Evolutionary conservation across 2,329 filamentous ascomycete genomes (phyloP).

Genomic region (Onygenales sp.): DNA sequence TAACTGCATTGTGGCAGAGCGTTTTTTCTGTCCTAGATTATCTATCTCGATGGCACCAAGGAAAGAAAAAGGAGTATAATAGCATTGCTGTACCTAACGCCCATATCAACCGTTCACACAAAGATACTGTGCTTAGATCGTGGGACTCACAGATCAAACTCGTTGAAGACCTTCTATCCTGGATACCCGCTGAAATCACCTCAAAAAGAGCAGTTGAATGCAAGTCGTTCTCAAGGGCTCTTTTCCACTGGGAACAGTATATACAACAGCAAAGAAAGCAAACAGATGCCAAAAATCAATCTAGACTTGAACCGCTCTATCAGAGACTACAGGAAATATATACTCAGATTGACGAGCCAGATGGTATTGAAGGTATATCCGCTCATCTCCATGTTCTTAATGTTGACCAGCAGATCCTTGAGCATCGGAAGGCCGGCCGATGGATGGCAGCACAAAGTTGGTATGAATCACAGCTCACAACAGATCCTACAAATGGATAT

Average conservation of each 20-base stretch:
- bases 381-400: conserved; percentile 78
- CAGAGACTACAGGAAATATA: conserved; percentile 86
- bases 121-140: conserved; percentile 22
- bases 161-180: conserved; percentile 64
- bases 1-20: conserved; percentile 44
- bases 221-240: conserved; percentile 79
- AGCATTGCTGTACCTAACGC: conserved; percentile 18
- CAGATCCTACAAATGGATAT: conserved; percentile 66
- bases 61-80: conserved; percentile 51
- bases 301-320: conserved; percentile 55
- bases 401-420: conserved; percentile 84
- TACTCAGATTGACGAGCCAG: conserved; percentile 93
- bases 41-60: conserved; percentile 78
- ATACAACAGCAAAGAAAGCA: conserved; percentile 51
- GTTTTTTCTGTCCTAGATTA: conserved; percentile 90
- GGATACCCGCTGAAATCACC: conserved; percentile 61
- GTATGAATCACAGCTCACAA: conserved; percentile 84
- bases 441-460: conserved; percentile 95
- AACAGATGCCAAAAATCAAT: conserved; percentile 38
- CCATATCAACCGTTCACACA: conserved; percentile 20
- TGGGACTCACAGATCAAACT: conserved; percentile 41
- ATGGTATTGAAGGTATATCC: conserved; percentile 91
- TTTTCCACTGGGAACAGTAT: conserved; percentile 93
- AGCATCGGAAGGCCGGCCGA: conserved; percentile 83
- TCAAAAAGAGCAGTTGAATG: conserved; percentile 85